Base-by-base conservation (phyloP, 352 stramenopile genomes). In the Stramenopiles sp. region DNA sequence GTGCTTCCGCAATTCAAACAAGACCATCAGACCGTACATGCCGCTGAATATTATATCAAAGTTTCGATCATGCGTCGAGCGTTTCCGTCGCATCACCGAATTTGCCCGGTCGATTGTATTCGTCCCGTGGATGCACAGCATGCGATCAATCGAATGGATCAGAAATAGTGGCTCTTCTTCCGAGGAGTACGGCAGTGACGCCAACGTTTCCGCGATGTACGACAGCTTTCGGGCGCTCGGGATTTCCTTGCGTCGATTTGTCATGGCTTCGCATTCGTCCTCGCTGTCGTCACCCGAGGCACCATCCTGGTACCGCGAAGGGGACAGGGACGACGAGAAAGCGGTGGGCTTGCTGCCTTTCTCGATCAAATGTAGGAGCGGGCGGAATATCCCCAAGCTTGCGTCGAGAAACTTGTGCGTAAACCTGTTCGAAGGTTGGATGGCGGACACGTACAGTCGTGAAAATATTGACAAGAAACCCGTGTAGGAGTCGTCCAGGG, bases 141-240 rank as follows among this genome's bases (percentile, higher is more conserved):
- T 81, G 49, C 80, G 82, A 37, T 76, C 80, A 68, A 85, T 81
- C 63, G 83, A 77, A 68, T 88, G 84, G 49, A 88, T 81, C 31
- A 89, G 84, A 75, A 85, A 88, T 4, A 91, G 74, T 30, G 82
- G 79, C 81, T 91, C 85, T 34, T 80, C 82, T 35, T 81, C 75
- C 33, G 77, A 74, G 76, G 68, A 86, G 77, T 89, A 91, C 0
- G 84, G 83, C 3, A 91, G 77, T 77, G 87, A 81, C 12, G 83
- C 84, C 25, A 91, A 76, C 37, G 88, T 84, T 77, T 89, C 79
- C 18, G 81, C 80, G 12, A 83, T 79, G 77, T 87, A 91, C 25
- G 79, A 77, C 30, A 88, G 76, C 6, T 3, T 34, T 71, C 4
- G 68, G 73, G 1, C 35, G 25, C 3, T 30, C 49, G n/a, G 32